These are phyloP conservation scores for Fibroporia radiculosa DNA, from an alignment of 768 basidiomycete species.

Conservation along the genomic window DNA sequence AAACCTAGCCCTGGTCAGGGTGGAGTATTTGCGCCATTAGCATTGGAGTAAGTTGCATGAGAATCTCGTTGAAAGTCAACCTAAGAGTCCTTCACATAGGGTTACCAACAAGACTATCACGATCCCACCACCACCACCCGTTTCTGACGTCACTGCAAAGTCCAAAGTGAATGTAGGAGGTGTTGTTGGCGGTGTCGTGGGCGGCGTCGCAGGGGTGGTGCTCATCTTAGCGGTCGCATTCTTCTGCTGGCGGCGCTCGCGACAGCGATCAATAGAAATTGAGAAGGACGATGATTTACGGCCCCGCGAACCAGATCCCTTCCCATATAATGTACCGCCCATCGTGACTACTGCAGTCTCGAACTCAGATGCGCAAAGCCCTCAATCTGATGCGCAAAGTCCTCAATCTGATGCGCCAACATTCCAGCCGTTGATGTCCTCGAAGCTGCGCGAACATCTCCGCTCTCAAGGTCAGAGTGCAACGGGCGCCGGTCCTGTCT, in stretches of 20 bases:
- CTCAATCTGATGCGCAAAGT: not conserved
- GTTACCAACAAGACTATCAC: constrained; percentile 1
- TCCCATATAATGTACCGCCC: not conserved
- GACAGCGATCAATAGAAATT: too few species aligned
- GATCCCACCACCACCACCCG: not conserved
- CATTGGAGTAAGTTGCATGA: not conserved
- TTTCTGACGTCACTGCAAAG: too few species aligned
- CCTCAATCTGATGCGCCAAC: not conserved
- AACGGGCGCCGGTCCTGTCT: not conserved
- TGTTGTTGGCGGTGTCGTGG: too few species aligned
- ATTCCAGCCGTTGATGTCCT: not conserved
- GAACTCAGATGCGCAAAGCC: not conserved
- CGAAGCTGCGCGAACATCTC: not conserved
- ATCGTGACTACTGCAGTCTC: not conserved
- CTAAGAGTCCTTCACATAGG: not conserved
- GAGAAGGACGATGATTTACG: not conserved
- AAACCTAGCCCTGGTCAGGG: constrained; percentile 3
- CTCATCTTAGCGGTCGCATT: too few species aligned
- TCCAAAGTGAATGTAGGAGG: too few species aligned
- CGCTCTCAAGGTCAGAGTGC: not conserved
- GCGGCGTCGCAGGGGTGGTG: too few species aligned
- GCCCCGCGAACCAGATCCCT: not conserved
- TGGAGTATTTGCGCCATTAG: constrained; percentile 5
- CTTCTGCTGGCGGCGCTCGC: too few species aligned
- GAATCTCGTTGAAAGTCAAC: not conserved